phyloP scores from a whole-genome alignment of 2,329 filamentous ascomycete genomes.

The Verticillium isaacii region DNA sequence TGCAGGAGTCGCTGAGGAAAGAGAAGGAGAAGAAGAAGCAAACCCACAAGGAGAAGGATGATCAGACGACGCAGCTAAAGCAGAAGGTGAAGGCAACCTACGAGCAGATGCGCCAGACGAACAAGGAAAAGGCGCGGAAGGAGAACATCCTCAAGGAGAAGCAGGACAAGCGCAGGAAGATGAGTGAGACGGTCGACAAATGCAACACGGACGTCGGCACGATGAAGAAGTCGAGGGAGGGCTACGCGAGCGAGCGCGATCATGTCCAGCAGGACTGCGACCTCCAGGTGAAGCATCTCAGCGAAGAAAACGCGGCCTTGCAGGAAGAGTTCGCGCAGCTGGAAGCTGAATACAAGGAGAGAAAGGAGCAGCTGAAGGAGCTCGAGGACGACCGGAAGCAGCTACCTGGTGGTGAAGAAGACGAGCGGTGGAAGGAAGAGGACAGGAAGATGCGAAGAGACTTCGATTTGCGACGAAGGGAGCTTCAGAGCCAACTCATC shows the following conservation, averaged over 20 bases:
- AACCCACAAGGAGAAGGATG: conserved; percentile 82
- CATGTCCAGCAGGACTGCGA: conserved; percentile 47
- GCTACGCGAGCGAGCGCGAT: conserved; percentile 49
- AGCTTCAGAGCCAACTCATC: conserved; percentile 45
- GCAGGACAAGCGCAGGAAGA: conserved; percentile 61
- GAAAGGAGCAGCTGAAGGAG: conserved; percentile 57
- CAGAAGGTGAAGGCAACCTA: conserved; percentile 77
- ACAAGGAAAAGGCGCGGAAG: conserved; percentile 73
- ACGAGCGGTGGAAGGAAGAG: conserved; percentile 50
- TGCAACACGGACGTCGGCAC: conserved; percentile 60
- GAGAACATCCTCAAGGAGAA: conserved; percentile 69
- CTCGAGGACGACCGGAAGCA: conserved; percentile 67
- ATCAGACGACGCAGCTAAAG: conserved; percentile 78
- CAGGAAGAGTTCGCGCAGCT: conserved; percentile 61
- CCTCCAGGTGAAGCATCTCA: conserved; percentile 45
- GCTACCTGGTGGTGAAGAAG: conserved; percentile 56
- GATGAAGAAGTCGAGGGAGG: conserved; percentile 51
- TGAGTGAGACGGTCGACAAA: conserved; percentile 64
- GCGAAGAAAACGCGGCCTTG: conserved; percentile 51
- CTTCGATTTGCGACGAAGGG: conserved; percentile 49
- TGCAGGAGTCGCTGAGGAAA: conserved; percentile 63
- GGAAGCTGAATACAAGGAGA: conserved; percentile 68
- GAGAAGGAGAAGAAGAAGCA: conserved; percentile 77
- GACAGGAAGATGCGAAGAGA: conserved; percentile 48
- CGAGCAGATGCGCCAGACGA: conserved; percentile 73